A percentile compares a stretch with the other conserved stretches of the same genome.
Evolutionary conservation across 2,329 filamentous ascomycete species (phyloP).

Genomic region (Colletotrichum tropicicola): DNA sequence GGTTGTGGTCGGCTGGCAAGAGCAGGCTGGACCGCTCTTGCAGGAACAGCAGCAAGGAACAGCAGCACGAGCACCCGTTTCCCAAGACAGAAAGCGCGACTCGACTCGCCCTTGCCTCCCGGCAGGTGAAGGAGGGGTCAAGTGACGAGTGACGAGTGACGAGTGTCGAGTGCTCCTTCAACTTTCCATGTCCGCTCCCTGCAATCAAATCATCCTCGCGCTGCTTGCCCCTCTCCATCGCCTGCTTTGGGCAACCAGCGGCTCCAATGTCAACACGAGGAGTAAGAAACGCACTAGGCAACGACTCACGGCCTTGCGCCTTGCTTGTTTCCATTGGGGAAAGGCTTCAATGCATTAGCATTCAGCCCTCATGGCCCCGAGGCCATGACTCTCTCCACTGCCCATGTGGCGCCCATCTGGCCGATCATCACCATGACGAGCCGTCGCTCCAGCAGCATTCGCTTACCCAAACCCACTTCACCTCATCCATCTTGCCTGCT

Average conservation of each 20-base stretch:
- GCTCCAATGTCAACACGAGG: slow-evolving; percentile 18
- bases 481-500: not conserved
- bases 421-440: slow-evolving; percentile 10
- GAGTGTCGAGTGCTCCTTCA: no score
- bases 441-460: not conserved
- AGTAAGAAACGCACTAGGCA: slow-evolving; percentile 19
- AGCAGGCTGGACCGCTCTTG: no score
- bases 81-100: no score
- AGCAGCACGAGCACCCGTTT: no score
- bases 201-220: not conserved
- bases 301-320: slow-evolving; percentile 8
- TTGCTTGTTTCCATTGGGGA: slow-evolving; percentile 1
- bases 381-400: slow-evolving; percentile 16
- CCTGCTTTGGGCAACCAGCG: slow-evolving; percentile 7
- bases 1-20: no score
- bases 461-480: slow-evolving; percentile 6
- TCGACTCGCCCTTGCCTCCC: no score
- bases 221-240: not conserved
- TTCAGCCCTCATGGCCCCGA: slow-evolving; percentile 9
- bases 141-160: no score
- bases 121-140: no score
- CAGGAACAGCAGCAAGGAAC: no score
- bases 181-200: not conserved
- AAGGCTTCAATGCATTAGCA: slow-evolving; percentile 6
- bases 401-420: slow-evolving; percentile 5